Base-by-base conservation (phyloP, 306 rosid species). In the Hippophae tibetana region DNA sequence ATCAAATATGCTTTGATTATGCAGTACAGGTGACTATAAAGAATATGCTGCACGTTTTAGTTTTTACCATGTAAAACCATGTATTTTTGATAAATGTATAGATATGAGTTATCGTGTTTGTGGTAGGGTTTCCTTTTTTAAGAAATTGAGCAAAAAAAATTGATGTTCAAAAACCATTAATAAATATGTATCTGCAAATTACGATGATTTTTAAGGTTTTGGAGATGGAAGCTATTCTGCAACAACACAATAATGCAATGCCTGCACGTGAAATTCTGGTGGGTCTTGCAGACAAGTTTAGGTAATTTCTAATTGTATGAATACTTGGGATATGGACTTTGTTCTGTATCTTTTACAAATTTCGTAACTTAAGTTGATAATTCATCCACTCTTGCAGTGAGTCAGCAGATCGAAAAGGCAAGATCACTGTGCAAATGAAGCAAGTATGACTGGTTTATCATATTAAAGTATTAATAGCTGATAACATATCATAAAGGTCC, bases 211-310 rank as follows among this genome's bases (percentile, higher is more conserved):
- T 42, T 25, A 57, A 93, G 99, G 99, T 86, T 62, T 10, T 74
- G 10, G 99, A 88, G 83, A 93, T 93, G 99, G 99, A 93, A 59
- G 72, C 74, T 69, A 84, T 93, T 77, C 71, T 93, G 74, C 86
- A 86, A 46, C 86, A 72, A 56, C 95, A 88, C 75, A 80, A 86
- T 60, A 83, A 88, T 63, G 70, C 90, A 8, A 84, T 88, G 97
- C 99, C 97, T 31, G 67, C 85, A 8, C 88, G 90, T 8, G 99
- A 93, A 46, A 73, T 86, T 72, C 89, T 93, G 41, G 58, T 68
- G 14, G 78, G 70, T 63, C 86, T 93, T 77, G 95, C 97, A 6
- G 95, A 88, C 10, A 93, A 86, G 85, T 93, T 93, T 84, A 93
- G 97, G 99, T 93, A 63, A 54, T 74, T 58, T 27, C 31, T 64